Conservation (phyloP, 2,329 filamentous ascomycete genomes). For the Botrytis porri region DNA sequence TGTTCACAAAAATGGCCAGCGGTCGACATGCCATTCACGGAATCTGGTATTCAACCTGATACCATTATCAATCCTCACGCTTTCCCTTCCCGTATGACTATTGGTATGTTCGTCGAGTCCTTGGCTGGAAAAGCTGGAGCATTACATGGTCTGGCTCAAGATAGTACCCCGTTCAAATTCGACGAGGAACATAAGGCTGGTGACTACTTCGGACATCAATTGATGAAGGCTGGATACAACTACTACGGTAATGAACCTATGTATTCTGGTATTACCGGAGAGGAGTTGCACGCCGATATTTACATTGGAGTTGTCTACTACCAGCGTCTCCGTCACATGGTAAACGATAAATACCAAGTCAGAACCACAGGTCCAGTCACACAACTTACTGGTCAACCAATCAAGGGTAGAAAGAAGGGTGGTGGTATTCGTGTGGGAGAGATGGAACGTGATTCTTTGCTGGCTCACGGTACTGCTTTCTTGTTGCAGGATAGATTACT, state of each 20-base stretch:
- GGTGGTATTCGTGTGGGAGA: constrained; percentile 99
- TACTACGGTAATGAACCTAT: constrained; percentile 98
- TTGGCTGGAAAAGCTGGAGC: constrained; percentile 92
- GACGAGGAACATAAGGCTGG: constrained; percentile 87
- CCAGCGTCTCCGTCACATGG: constrained; percentile 97
- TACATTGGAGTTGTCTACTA: constrained; percentile 98
- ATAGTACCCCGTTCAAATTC: constrained; percentile 93
- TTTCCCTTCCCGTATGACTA: constrained; percentile 99
- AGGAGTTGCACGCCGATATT: constrained; percentile 91
- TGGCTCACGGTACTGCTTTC: constrained; percentile 94
- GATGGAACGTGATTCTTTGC: constrained; percentile 94
- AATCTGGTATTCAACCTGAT: constrained; percentile 94
- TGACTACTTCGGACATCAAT: constrained; percentile 94
- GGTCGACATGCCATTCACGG: constrained; percentile 92
- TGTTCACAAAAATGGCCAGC: constrained; percentile 93
- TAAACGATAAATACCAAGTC: constrained; percentile 99
- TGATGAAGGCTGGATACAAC: constrained; percentile 93
- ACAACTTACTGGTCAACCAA: constrained; percentile 86
- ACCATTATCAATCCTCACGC: constrained; percentile 99
- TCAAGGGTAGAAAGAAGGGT: constrained; percentile 93
- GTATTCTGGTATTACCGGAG: constrained; percentile 95
- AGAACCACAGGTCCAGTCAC: constrained; percentile 93
- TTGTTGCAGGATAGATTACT: constrained; percentile 91
- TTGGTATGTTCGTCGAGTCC: constrained; percentile 98
- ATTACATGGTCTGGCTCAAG: constrained; percentile 91